Percentiles rank a stretch among this genome's conserved stretches.
phyloP scores from a whole-genome alignment of 345 rosid species.

The Kandelia obovata region DNA sequence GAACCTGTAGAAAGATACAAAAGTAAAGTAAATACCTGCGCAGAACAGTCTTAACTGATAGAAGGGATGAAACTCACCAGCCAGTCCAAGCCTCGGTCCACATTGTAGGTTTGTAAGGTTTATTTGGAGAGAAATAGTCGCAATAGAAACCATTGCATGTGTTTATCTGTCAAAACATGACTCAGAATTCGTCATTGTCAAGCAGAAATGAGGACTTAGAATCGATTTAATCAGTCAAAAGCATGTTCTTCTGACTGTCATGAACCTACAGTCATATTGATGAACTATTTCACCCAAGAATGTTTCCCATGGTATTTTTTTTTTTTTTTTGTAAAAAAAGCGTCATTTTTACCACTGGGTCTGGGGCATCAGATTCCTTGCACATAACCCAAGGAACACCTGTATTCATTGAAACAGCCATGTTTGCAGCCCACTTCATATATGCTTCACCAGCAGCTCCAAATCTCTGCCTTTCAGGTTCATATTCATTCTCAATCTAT shows the following conservation, averaged over 20 bases:
- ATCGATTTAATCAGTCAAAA: neutral
- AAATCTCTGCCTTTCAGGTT: conserved; percentile 22
- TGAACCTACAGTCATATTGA: no score
- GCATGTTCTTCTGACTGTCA: neutral
- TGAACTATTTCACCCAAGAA: no score
- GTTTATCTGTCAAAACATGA: conserved; percentile 21
- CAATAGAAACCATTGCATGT: conserved; percentile 34
- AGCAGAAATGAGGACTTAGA: neutral
- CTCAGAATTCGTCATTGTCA: neutral
- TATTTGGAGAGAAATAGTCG: conserved; percentile 27
- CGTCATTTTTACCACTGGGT: conserved; percentile 18
- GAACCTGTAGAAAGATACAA: conserved; percentile 17
- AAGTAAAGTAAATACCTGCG: neutral
- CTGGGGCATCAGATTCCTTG: conserved; percentile 34
- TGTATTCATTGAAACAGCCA: conserved; percentile 23
- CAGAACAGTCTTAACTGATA: neutral
- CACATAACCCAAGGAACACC: conserved; percentile 39
- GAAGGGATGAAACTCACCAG: conserved; percentile 9
- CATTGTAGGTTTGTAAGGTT: conserved; percentile 31
- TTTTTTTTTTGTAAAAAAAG: no score
- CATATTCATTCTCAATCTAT: conserved; percentile 35
- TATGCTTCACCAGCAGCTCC: conserved; percentile 24
- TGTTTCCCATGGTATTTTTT: no score
- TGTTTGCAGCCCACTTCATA: conserved; percentile 30
- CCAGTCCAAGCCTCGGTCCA: conserved; percentile 40